Evolutionary conservation across 2,329 filamentous ascomycete species (phyloP).

Genomic region (Acrocalymma vagum): DNA sequence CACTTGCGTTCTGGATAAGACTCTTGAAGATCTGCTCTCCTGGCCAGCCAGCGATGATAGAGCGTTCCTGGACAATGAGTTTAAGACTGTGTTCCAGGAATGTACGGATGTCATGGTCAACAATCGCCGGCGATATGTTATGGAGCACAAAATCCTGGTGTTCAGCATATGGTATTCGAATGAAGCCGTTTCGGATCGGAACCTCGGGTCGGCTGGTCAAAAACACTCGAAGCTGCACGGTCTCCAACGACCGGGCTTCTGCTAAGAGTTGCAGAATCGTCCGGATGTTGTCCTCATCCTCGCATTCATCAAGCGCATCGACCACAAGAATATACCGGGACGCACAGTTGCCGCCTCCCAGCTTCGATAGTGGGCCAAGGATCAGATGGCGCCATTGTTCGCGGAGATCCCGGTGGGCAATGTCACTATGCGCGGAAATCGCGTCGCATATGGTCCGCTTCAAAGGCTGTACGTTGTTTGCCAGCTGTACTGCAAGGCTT

Average conservation of each 20-base stretch:
- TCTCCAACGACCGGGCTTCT: constrained; percentile 1
- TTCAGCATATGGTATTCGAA: constrained; percentile 3
- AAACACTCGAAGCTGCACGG: constrained; percentile 12
- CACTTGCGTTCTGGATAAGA: constrained; percentile 33
- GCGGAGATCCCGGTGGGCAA: constrained; percentile 5
- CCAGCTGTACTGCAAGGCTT: constrained; percentile 15
- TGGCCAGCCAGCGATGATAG: constrained; percentile 19
- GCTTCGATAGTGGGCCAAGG: constrained; percentile 6
- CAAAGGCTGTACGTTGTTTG: constrained; percentile 4
- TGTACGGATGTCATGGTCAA: constrained; percentile 13
- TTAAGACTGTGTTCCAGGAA: constrained; percentile 19
- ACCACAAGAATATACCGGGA: constrained; percentile 5
- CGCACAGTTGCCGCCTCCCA: background rate
- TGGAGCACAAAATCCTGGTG: constrained; percentile 16
- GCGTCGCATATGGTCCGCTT: constrained; percentile 10
- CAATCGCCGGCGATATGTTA: constrained; percentile 7
- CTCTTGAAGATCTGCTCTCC: constrained; percentile 20
- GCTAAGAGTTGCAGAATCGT: constrained; percentile 12
- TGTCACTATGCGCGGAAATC: constrained; percentile 3
- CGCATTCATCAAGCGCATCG: constrained; percentile 40
- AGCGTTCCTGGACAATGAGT: constrained; percentile 4
- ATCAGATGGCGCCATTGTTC: constrained; percentile 20
- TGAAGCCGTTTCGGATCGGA: constrained; percentile 10
- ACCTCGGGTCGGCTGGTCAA: constrained; percentile 19
- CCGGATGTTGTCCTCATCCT: constrained; percentile 12